Evolutionary conservation across 2,329 filamentous ascomycete genomes (phyloP), one percentile per base, ranked within the genome.

Genomic region (Alternaria consortialis): DNA sequence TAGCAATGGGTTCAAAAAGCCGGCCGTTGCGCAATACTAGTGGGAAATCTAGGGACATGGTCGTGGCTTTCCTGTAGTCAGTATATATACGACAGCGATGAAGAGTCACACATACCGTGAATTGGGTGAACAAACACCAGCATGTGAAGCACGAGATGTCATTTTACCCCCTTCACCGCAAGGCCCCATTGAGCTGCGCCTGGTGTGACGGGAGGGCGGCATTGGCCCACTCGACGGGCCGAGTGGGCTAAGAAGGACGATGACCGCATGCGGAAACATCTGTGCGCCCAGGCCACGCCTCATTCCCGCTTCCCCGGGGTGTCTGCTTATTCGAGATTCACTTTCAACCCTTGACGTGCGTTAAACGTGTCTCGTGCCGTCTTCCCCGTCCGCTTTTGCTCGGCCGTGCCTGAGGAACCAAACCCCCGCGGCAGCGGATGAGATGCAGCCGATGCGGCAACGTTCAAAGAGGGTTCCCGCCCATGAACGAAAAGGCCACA

Each of bases 141-240:
- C 59, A 66, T 48, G 39, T 60, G 58, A 61, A 68, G 58, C 65
- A 68, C 65, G 62, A 70, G 72, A 75, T 70, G 66, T 68, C 68
- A 60, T 65, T 66, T 72, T 63, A 62, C 64, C 62, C 50, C 63
- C 60, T 71, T 71, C 71, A 74, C 72, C 70, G 73, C 73, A 73
- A 68, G 66, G 68, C 62, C 58, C 63, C 60, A 63, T 67, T 54
- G 58, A 58, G 53, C 60, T 54, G 60, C 60, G 59, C 58, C 60
- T 69, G 58, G 70, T 74, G 72, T 72, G 68, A 74, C 74, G 60
- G 59, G 58, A 63, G 59, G 57, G 66, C 61, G 60, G 69, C 70
- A 64, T 57, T 70, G 71, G 66, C 66, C 68, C 64, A 65, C 62
- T 48, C 51, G 55, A 61, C 70, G 70, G 68, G 60, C 71, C 71